These are phyloP conservation scores for Cladophialophora exuberans DNA, from an alignment of 2,329 filamentous ascomycete species.

Conservation along the genomic window DNA sequence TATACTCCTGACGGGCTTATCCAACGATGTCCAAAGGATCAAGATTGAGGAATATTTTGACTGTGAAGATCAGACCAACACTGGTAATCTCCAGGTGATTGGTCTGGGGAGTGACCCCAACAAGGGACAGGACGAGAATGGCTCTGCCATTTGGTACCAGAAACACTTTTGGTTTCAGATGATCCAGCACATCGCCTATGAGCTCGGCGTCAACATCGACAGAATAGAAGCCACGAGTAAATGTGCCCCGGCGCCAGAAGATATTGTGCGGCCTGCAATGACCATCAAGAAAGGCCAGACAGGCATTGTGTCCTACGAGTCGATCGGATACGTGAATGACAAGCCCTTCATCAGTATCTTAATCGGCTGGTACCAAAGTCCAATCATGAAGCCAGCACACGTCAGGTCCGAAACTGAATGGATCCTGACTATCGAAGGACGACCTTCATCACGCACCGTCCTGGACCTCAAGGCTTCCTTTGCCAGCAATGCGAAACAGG, in stretches of 20 bases:
- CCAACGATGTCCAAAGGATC: constrained; percentile 1
- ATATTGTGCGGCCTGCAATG: constrained; percentile 1
- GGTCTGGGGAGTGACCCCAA: background rate
- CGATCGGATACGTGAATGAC: constrained; percentile 1
- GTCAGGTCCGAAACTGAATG: background rate
- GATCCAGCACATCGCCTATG: background rate
- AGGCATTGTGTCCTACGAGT: background rate
- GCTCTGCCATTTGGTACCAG: constrained; percentile 7
- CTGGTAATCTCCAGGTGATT: constrained; percentile 1
- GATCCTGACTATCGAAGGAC: constrained; percentile 5
- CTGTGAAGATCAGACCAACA: constrained; percentile 1
- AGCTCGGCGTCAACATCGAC: constrained; percentile 3
- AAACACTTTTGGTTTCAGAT: constrained; percentile 2
- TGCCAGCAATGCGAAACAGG: background rate
- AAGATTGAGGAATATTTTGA: constrained; percentile 5
- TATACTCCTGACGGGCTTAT: constrained; percentile 1
- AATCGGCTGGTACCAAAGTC: background rate
- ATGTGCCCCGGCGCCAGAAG: constrained; percentile 1
- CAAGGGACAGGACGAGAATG: constrained; percentile 1
- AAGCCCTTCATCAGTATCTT: constrained; percentile 5
- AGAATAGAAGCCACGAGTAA: constrained; percentile 1
- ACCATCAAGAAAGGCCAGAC: constrained; percentile 7
- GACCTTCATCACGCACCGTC: constrained; percentile 5
- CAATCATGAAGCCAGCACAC: constrained; percentile 1
- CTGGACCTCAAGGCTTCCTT: constrained; percentile 1